phyloP scores from a whole-genome alignment of 75 land plant genomes.

The Picea sitchensis region DNA sequence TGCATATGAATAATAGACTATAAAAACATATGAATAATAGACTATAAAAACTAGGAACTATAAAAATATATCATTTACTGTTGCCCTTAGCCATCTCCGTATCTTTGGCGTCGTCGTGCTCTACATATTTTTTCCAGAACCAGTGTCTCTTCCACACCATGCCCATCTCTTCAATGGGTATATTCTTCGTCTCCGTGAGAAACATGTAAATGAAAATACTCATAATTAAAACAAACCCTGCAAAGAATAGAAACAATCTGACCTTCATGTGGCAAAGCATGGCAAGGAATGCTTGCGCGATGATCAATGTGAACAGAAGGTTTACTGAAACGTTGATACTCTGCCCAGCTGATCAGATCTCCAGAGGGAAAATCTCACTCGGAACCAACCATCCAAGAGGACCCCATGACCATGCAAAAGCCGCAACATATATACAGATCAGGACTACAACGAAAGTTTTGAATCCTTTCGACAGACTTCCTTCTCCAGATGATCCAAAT shows the following conservation, averaged over 20 bases:
- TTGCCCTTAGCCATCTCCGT: no score
- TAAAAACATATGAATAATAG: no score
- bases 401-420: constrained; percentile 96
- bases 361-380: constrained; percentile 91
- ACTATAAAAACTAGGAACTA: no score
- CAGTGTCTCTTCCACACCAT: constrained; percentile 74
- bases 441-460: constrained; percentile 46
- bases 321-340: constrained; percentile 81
- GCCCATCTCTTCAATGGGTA: constrained; percentile 88
- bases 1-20: no score
- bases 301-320: constrained; percentile 80
- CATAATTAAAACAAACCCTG: constrained; percentile 77
- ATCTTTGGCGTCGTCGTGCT: no score
- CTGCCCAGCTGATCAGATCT: constrained; percentile 84
- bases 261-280: constrained; percentile 68
- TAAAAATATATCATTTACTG: no score
- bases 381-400: constrained; percentile 87
- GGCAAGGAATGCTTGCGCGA: constrained; percentile 68
- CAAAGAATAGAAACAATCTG: constrained; percentile 85
- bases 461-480: constrained; percentile 15
- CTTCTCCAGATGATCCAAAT: constrained; percentile 20
- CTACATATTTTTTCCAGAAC: constrained; percentile 53
- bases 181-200: constrained; percentile 81
- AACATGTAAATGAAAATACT: constrained; percentile 56
- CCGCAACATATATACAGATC: constrained; percentile 58